Base-by-base conservation (phyloP, 345 rosid genomes). In the Murraya paniculata region DNA sequence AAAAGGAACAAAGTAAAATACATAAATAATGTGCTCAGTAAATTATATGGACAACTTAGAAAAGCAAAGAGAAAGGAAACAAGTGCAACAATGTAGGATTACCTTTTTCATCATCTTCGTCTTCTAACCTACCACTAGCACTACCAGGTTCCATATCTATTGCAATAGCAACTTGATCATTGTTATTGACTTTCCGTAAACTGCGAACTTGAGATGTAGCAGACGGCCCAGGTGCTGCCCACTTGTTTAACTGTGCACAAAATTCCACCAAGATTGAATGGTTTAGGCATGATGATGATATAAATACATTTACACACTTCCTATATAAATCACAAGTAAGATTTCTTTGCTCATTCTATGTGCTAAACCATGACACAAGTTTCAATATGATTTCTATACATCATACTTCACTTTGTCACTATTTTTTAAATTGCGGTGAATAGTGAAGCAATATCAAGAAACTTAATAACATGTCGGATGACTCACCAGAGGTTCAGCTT, bases 41-140 rank as follows among this genome's bases (percentile, higher is more conserved):
- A 45, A 59, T 16, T 27, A 38, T 45, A 50, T 5, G 9, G 13
- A 35, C 41, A 16, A 59, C 72, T 56, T 27, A 38, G 77, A 56
- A 57, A 21, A 60, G 56, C 3, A 13, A n/a, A 8, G 35, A 19
- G 16, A 56, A 64, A 58, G 25, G 41, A 39, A 72, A 56, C 45
- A 28, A 72, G 30, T 64, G 24, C 50, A 65, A 50, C 28, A 53
- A 30, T 55, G 53, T 6, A 11, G 30, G 64, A 55, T 77, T 87
- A 94, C 97, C 97, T 94, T 96, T 96, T 78, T 96, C 95, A 38
- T 96, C 99, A 31, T 95, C 97, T 64, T 91, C 93, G 77, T 90
- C 98, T 82, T 96, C 97, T 87, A 96, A 76, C 72, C 88, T 84
- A 61, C 69, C 66, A 71, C 79, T 81, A 65, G 68, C 72, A 80